Evolutionary conservation across 139 green algal species (phyloP).

Genomic region (Tetraselmis striata): DNA sequence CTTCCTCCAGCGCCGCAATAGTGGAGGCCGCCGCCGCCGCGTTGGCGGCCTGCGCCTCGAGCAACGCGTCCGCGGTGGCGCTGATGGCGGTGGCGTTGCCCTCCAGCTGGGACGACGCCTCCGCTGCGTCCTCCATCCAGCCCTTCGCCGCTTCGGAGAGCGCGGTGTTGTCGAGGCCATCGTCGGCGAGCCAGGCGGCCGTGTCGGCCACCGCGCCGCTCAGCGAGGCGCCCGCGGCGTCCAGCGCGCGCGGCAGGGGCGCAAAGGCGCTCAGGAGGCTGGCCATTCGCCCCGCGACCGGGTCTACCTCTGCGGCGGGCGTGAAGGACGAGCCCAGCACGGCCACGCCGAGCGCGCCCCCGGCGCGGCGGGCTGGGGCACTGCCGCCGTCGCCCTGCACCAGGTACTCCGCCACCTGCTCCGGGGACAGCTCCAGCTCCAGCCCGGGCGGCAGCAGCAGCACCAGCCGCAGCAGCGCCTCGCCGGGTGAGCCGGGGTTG

Average conservation of each 20-base stretch:
- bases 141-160: not conserved
- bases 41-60: not conserved
- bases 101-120: not conserved
- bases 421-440: not conserved
- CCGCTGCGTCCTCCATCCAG: not conserved
- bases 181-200: not conserved
- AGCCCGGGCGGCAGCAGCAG: not conserved
- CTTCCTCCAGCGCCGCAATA: not conserved
- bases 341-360: not conserved
- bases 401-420: not conserved
- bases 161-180: not conserved
- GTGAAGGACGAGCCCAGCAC: not conserved
- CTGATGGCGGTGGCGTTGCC: not conserved
- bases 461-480: not conserved
- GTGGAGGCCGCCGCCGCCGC: too few relatives aligned
- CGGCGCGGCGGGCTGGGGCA: too few relatives aligned
- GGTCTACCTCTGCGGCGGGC: not conserved
- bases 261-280: not conserved
- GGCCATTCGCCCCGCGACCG: not conserved
- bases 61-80: not conserved
- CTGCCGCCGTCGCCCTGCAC: not conserved
- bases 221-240: not conserved
- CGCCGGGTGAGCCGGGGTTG: not conserved
- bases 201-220: not conserved
- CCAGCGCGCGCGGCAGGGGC: not conserved